Conservation (phyloP, 441 rosid species). For the Pelargonium australe region DNA sequence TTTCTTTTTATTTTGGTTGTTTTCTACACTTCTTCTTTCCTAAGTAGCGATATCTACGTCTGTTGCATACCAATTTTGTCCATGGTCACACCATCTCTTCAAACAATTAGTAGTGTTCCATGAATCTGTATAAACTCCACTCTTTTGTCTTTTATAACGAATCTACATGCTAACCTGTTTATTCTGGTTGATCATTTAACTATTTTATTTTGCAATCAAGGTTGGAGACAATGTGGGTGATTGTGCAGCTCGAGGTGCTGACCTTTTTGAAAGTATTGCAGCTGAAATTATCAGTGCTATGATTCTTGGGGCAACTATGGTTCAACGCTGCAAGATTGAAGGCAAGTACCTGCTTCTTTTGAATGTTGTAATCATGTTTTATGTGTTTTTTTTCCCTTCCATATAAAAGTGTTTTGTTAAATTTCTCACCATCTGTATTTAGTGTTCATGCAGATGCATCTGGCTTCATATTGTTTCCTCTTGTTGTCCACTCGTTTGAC, state of each 20-base stretch:
- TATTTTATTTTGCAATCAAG: constrained; percentile 31
- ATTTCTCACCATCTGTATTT: constrained; percentile 16
- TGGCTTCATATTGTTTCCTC: constrained; percentile 95
- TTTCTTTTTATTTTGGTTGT: too few relatives aligned
- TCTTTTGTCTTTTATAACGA: not conserved
- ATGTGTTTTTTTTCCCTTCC: not conserved
- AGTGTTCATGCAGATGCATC: constrained; percentile 78
- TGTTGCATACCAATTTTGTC: not conserved
- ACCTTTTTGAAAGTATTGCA: constrained; percentile 98
- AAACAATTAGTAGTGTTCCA: not conserved
- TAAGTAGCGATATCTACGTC: not conserved
- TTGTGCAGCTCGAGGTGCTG: constrained; percentile 99
- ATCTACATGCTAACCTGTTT: not conserved
- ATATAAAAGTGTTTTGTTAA: not conserved
- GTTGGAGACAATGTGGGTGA: constrained; percentile 99
- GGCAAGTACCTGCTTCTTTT: constrained; percentile 38
- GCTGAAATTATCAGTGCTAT: constrained; percentile 99
- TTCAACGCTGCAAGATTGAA: constrained; percentile 83
- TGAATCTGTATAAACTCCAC: constrained; percentile 3
- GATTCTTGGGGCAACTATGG: constrained; percentile 99
- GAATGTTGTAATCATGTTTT: not conserved
- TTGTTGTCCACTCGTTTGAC: constrained; percentile 96
- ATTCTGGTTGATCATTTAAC: constrained; percentile 14
- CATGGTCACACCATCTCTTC: not conserved
- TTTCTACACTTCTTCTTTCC: not conserved